Percentiles rank a stretch among this genome's conserved stretches.
phyloP scores from a whole-genome alignment of 352 stramenopile genomes.

The Phytophthora pinifolia region DNA sequence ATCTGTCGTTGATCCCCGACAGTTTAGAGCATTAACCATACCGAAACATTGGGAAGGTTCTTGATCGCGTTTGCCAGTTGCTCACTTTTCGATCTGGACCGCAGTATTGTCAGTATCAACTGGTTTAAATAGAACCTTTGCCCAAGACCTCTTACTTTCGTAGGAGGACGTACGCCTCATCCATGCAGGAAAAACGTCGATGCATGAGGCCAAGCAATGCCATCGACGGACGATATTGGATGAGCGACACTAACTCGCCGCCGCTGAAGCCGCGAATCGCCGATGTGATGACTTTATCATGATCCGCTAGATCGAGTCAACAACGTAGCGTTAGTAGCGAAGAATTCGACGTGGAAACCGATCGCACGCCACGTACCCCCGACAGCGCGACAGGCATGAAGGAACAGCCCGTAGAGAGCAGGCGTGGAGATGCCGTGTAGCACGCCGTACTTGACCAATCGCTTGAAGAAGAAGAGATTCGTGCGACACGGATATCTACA shows the following conservation, averaged over 20 bases:
- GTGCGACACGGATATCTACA: conserved; percentile 58
- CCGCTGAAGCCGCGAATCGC: conserved; percentile 82
- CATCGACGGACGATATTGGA: conserved; percentile 78
- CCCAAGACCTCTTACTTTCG: conserved; percentile 44
- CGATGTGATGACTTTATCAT: conserved; percentile 82
- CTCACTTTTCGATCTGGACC: conserved; percentile 64
- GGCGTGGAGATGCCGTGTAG: conserved; percentile 71
- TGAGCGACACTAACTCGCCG: conserved; percentile 71
- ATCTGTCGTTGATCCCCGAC: neutral
- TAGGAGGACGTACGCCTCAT: conserved; percentile 70
- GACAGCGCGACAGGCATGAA: conserved; percentile 59
- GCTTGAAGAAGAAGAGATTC: conserved; percentile 75
- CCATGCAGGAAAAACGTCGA: conserved; percentile 64
- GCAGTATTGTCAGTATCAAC: neutral
- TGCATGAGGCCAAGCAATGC: conserved; percentile 71
- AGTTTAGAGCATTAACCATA: conserved; percentile 15
- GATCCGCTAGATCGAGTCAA: conserved; percentile 42
- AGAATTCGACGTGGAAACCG: no score
- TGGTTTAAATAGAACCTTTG: neutral
- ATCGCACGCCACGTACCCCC: conserved; percentile 37
- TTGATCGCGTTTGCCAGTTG: conserved; percentile 52
- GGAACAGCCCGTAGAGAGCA: conserved; percentile 72
- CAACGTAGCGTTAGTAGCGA: neutral
- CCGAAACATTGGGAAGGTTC: conserved; percentile 56
- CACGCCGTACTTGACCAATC: conserved; percentile 74